Evolutionary conservation across 1,284 basidiomycete genomes (phyloP).

Genomic region (Apiotrichum sp.): DNA sequence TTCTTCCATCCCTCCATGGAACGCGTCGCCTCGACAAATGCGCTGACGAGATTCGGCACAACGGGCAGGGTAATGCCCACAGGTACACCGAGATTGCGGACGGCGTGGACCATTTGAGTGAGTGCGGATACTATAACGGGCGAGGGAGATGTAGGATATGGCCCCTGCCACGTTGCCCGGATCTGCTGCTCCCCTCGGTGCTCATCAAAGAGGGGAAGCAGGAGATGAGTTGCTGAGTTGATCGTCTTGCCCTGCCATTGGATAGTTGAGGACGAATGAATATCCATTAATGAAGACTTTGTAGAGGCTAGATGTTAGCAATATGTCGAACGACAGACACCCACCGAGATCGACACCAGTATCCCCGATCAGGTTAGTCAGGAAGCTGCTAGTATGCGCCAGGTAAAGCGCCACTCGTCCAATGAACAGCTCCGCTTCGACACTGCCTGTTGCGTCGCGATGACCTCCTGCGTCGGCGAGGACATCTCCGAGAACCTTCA

Average conservation of each 20-base stretch:
- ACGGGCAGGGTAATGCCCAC: constrained; percentile 20
- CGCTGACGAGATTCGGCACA: constrained; percentile 20
- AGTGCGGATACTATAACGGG: constrained; percentile 27
- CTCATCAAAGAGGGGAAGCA: constrained; percentile 26
- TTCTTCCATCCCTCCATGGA: constrained; percentile 28
- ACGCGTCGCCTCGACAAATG: constrained; percentile 20
- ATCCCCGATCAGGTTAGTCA: constrained; percentile 24
- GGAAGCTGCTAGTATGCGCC: constrained; percentile 25
- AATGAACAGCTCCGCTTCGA: constrained; percentile 40
- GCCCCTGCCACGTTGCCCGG: constrained; percentile 32
- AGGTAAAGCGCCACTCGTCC: constrained; percentile 42
- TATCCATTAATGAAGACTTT: constrained; percentile 17
- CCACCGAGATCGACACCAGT: constrained; percentile 18
- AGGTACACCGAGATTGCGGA: constrained; percentile 33
- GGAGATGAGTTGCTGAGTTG: constrained; percentile 14
- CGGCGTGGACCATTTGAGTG: constrained; percentile 28
- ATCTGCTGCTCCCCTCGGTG: constrained; percentile 22
- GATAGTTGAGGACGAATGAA: constrained; percentile 27
- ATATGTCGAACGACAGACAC: background rate
- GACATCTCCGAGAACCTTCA: constrained; percentile 24
- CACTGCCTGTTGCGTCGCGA: constrained; percentile 21
- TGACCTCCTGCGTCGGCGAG: constrained; percentile 22
- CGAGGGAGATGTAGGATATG: constrained; percentile 28
- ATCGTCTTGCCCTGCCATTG: constrained; percentile 28
- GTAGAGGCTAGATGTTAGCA: background rate